A percentile compares a stretch with the other conserved stretches of the same genome.
Evolutionary conservation across 1,284 basidiomycete species (phyloP).

Genomic region (Rhodotorula sp.): DNA sequence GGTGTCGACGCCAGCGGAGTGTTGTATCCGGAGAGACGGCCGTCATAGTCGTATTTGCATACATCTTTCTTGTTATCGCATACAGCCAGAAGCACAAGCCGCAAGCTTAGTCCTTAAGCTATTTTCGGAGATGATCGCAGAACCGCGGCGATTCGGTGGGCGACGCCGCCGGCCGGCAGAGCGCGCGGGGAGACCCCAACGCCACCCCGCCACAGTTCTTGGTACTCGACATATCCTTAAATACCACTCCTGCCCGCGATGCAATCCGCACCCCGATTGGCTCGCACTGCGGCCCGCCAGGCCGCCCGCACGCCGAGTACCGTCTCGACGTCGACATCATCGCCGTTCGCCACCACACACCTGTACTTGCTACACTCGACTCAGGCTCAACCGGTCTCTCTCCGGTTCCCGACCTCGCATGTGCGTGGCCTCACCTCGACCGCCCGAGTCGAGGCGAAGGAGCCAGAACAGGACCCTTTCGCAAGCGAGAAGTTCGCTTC

Average conservation of each 20-base stretch:
- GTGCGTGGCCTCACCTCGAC: conserved; percentile 8
- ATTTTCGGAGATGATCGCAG: too few relatives aligned
- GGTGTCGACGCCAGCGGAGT: too few relatives aligned
- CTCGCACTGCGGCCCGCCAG: background rate
- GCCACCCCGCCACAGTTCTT: too few relatives aligned
- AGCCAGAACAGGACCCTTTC: conserved; percentile 19
- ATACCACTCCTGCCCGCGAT: background rate
- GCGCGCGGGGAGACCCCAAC: too few relatives aligned
- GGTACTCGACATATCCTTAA: background rate
- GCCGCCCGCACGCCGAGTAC: background rate
- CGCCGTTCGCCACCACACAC: background rate
- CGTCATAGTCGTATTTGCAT: too few relatives aligned
- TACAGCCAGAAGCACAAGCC: too few relatives aligned
- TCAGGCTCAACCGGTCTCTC: background rate
- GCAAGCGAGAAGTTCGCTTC: conserved; percentile 7
- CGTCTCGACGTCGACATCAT: background rate
- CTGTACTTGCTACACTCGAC: conserved; percentile 1
- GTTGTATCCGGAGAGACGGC: too few relatives aligned
- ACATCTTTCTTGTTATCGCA: too few relatives aligned
- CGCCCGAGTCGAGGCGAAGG: background rate
- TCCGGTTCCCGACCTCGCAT: conserved; percentile 6
- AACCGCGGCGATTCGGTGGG: too few relatives aligned
- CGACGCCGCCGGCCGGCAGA: too few relatives aligned
- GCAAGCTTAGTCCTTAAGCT: too few relatives aligned
- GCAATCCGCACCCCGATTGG: background rate